These are phyloP conservation scores for Ophiostoma novo-ulmi DNA, from an alignment of 2,329 filamentous ascomycete species.

Conservation along the genomic window DNA sequence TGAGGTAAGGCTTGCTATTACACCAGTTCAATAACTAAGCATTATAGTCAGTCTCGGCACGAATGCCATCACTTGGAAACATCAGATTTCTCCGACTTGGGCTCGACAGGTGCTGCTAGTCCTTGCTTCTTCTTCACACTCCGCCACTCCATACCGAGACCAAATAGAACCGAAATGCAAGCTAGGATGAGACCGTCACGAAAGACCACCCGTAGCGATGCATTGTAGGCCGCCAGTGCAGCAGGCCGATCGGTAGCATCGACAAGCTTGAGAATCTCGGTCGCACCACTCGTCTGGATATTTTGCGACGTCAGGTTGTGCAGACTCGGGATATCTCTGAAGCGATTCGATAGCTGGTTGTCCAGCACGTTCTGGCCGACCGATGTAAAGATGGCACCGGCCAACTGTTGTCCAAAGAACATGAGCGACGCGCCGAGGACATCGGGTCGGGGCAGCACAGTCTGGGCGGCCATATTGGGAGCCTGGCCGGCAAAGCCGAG, in stretches of 20 bases:
- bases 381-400: constrained; percentile 25
- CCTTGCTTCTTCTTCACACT: constrained; percentile 26
- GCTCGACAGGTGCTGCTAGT: background rate
- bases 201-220: constrained; percentile 49
- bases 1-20: too few relatives aligned
- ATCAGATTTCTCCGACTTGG: background rate
- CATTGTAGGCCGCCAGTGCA: constrained; percentile 47
- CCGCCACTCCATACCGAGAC: constrained; percentile 52
- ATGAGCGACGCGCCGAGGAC: constrained; percentile 42
- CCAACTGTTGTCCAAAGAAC: constrained; percentile 36
- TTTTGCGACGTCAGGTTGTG: constrained; percentile 7
- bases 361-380: constrained; percentile 25
- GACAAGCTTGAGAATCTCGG: constrained; percentile 16
- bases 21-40: too few relatives aligned
- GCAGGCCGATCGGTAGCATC: background rate
- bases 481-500: constrained; percentile 42
- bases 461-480: constrained; percentile 45
- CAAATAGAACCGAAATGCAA: constrained; percentile 46
- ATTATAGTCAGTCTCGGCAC: background rate
- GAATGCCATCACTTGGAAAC: background rate
- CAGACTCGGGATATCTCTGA: constrained; percentile 10
- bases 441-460: constrained; percentile 40
- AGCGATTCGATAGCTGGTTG: constrained; percentile 20
- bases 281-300: constrained; percentile 21
- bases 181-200: constrained; percentile 49